Base-by-base conservation (phyloP, 2,329 filamentous ascomycete genomes). In the Hypoxylon sp. region DNA sequence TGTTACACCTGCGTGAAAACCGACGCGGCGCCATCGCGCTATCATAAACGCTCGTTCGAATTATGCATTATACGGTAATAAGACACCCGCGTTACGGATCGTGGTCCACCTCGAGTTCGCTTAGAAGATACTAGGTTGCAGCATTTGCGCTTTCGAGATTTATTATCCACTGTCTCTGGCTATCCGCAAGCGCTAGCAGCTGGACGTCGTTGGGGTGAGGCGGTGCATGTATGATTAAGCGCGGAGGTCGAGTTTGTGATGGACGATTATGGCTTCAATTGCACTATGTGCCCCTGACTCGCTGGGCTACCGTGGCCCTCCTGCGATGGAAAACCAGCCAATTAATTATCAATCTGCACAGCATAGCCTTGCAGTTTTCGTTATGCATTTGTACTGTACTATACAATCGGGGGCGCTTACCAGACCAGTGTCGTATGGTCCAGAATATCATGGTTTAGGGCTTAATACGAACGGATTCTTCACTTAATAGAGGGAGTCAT, bases 1-100 rank as follows among this genome's bases (percentile, higher is more conserved):
- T 91, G 75, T 85, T 97, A 66, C 93, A 98, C 80, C 81, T 93
- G 73, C 90, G 93, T 79, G 91, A 94, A 79, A 93, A 88, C 80
- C 86, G 92, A 79, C 86, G 91, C 77, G 94, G 94, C 69, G 91
- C 93, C 67, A 97, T 97, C 81, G 88, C 91, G 64, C 83, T 97
- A 30, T 69, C 67, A 18, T 67, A 45, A 65, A 30, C 38, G n/a
- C 22, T 11, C 42, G 42, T 8, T 46, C 42, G 22, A 30, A 26
- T 38, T 24, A 33, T 57, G 24, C 54, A 61, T 55, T 46, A 57
- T 54, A 52, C 46, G 36, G 42, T 56, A 60, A 54, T 61, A 50
- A 65, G 61, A 63, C 40, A 50, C 56, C 33, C 58, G 64, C 64
- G 61, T 65, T 63, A 59, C 50, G 61, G 65, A 62, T 67, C 54